Evolutionary conservation across 2,329 filamentous ascomycete species (phyloP).

Genomic region (Fusarium kyushuense): DNA sequence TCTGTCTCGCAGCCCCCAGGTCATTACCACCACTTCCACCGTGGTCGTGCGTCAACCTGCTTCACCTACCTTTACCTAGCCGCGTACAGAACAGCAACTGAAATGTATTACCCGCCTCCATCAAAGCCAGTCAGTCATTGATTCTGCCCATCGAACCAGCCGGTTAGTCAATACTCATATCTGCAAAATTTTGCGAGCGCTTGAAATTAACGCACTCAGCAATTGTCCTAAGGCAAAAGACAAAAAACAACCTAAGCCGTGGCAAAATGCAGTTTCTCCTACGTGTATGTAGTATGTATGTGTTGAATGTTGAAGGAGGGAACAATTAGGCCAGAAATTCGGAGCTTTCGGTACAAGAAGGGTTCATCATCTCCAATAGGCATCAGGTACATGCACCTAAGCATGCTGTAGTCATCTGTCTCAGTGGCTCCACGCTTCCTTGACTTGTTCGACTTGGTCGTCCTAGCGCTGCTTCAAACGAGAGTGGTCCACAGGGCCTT

Average conservation of each 20-base stretch:
- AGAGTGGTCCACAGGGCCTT: conserved; percentile 31
- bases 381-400: conserved; percentile 14
- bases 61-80: conserved; percentile 11
- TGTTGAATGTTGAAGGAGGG: background rate
- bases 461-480: conserved; percentile 33
- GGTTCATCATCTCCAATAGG: conserved; percentile 19
- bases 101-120: conserved; percentile 20
- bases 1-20: conserved; percentile 20
- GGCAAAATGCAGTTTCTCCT: background rate
- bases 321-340: conserved; percentile 16
- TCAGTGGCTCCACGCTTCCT: conserved; percentile 38
- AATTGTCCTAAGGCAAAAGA: background rate
- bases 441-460: conserved; percentile 18
- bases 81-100: conserved; percentile 8
- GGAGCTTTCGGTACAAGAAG: conserved; percentile 37
- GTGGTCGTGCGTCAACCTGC: conserved; percentile 34
- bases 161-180: background rate
- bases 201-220: conserved; percentile 6
- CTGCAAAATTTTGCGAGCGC: background rate
- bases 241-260: background rate
- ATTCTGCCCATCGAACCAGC: conserved; percentile 3
- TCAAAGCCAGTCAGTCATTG: conserved; percentile 4
- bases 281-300: background rate
- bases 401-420: conserved; percentile 13
- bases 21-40: conserved; percentile 40